These are phyloP conservation scores for Terfezia claveryi DNA, from an alignment of 495 filamentous ascomycete genomes.

Conservation along the genomic window DNA sequence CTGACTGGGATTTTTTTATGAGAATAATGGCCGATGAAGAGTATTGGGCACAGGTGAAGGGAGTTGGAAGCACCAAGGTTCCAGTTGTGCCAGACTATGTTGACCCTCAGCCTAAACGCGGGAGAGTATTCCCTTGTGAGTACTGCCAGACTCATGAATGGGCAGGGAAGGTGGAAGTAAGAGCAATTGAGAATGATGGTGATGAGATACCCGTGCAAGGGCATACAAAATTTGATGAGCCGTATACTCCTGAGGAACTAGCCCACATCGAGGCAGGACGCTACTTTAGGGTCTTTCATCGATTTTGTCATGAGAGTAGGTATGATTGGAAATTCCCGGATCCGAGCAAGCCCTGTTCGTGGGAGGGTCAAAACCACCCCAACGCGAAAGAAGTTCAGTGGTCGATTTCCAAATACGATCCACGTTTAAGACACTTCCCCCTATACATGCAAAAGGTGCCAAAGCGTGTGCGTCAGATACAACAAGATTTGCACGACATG, in stretches of 20 bases:
- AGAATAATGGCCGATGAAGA: conserved; percentile 4
- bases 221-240: conserved; percentile 13
- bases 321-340: conserved; percentile 20
- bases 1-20: conserved; percentile 5
- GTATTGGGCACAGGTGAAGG: conserved; percentile 4
- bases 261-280: conserved; percentile 4
- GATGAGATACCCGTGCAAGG: conserved; percentile 12
- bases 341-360: neutral
- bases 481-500: conserved; percentile 7
- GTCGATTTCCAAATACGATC: conserved; percentile 14
- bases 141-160: conserved; percentile 15
- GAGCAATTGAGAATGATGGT: conserved; percentile 9
- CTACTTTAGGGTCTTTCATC: conserved; percentile 10
- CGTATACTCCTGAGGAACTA: conserved; percentile 12
- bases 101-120: conserved; percentile 14
- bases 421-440: conserved; percentile 14
- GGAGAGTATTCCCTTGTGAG: conserved; percentile 1
- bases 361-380: conserved; percentile 1
- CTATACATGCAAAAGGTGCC: neutral
- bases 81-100: neutral
- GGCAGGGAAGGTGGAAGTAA: conserved; percentile 9
- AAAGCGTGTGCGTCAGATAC: neutral
- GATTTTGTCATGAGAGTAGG: conserved; percentile 19
- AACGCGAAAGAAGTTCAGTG: conserved; percentile 3
- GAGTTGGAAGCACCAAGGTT: neutral